These are phyloP conservation scores for Leishmania major DNA, from an alignment of 208 protist species.

Conservation along the genomic window DNA sequence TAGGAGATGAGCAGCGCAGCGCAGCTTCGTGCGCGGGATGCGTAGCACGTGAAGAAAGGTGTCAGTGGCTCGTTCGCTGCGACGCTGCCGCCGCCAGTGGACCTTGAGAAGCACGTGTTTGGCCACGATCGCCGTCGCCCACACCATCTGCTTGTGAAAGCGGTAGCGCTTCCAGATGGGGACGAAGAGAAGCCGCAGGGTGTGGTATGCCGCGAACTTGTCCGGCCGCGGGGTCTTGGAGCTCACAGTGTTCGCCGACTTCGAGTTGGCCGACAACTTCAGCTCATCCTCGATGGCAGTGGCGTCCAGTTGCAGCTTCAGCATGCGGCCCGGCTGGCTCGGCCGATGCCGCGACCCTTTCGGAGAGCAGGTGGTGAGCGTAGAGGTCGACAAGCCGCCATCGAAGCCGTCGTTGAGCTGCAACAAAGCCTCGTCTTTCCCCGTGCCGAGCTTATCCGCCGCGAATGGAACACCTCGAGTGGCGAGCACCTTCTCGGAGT, in stretches of 20 bases:
- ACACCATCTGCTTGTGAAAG: constrained; percentile 16
- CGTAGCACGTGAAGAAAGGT: constrained; percentile 21
- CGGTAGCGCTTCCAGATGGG: constrained; percentile 43
- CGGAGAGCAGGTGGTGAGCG: neutral
- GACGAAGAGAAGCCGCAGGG: constrained; percentile 32
- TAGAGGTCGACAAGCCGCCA: constrained; percentile 12
- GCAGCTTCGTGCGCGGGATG: constrained; percentile 19
- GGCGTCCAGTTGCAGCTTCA: neutral
- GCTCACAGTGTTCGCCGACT: neutral
- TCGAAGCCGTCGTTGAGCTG: neutral
- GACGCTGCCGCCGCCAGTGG: constrained; percentile 8
- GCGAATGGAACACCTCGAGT: neutral
- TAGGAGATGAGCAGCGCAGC: constrained; percentile 16
- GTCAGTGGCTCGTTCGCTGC: constrained; percentile 12
- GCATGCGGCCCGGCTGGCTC: neutral
- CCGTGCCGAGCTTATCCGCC: neutral
- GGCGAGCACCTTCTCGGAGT: neutral
- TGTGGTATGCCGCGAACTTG: constrained; percentile 19
- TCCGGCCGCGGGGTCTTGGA: neutral
- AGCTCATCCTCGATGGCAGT: constrained; percentile 12
- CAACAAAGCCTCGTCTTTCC: neutral
- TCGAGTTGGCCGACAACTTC: neutral
- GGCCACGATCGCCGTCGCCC: constrained; percentile 13
- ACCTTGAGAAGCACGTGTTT: constrained; percentile 19
- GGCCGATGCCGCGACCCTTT: constrained; percentile 4